Evolutionary conservation across 257 asterid species (phyloP), one percentile per base, ranked within the genome.

Genomic region (Lycium barbarum): DNA sequence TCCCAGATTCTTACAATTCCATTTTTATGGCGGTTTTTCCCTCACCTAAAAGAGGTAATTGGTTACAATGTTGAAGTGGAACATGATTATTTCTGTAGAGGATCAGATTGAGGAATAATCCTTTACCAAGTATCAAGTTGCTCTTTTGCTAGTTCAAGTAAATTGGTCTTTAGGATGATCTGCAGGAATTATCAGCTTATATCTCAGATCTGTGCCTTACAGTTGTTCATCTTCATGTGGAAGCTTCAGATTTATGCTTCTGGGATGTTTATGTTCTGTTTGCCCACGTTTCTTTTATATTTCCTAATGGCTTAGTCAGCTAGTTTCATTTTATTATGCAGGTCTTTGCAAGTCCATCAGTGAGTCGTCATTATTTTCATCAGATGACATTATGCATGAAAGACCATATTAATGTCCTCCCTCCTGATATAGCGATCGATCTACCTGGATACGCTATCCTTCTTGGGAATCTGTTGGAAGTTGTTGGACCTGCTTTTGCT

Each of bases 1-100:
- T 93, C 96, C 78, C 98, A 92, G 90, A 93, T 97, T 88, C 97
- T 97, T 87, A 90, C 92, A 84, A 90, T 95, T 81, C 98, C 99
- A 57, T 94, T 94, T 86, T 86, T 97, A 88, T 97, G 99, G 99
- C 87, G 84, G 88, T 83, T 91, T 83, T 94, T 93, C 81, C 99
- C 99, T 66, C 88, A 87, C 84, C 91, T 97, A 85, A 95, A 92
- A 91, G 97, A 93, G 99, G 99, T 95, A 92, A 70, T 86, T 76
- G 38, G 54, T 70, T 82, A 66, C 36, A 61, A 62, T 84, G 78
- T 84, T 22, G 85, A 49, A 66, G 17, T 49, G 84, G 55, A 76
- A 78, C 13, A 68, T 79, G 47, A 14, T 82, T 65, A 2, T 80
- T 84, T 49, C 49, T 79, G 38, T 85, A 59, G 84, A 65, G 84